Base-by-base conservation (phyloP, 2,329 filamentous ascomycete species). In the Beauveria sp. region DNA sequence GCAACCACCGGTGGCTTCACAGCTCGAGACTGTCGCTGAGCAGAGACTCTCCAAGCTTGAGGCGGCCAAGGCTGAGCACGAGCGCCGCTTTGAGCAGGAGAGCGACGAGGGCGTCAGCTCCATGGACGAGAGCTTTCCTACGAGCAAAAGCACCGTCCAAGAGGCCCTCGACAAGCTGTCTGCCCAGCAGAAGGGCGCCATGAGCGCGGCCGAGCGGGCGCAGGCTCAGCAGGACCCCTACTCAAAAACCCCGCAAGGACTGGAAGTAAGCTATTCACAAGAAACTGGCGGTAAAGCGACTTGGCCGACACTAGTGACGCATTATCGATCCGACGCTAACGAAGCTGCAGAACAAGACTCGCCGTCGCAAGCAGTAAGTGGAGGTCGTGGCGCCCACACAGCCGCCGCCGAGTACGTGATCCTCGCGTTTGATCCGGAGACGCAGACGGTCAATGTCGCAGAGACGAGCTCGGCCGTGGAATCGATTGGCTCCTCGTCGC, bases 361-460 rank as follows among this genome's bases (percentile, higher is more conserved):
- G 22, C 20, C 59, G 18, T 22, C 58, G 58, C 58, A 53, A 43
- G 22, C 50, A 41, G 43, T 60, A 22, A 48, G 51, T 40, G 58
- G 18, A 22, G 59, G 62, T 4, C 55, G 22, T 26, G 50, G 18
- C 12, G 59, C 61, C 3, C 55, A 52, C 16, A 56, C 61, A 8
- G 62, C 65, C 6, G 56, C 65, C 8, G 58, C 61, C 2, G 61
- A 63, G 3, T 90, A 89, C 76, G 89, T 84, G 69, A 80, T 90
- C 40, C 76, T 91, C 6, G 86, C 84, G 2, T 89, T 86, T 66
- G 84, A 90, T 65, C 76, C 82, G 1, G 76, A 75, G 9, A 84
- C 80, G 65, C 79, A 86, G 65, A 75, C 75, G 14, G 77, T 90
- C 66, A 80, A 76, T 48, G 77, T 80, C 3, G 84, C 84, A 6